Evolutionary conservation across 2,329 filamentous ascomycete genomes (phyloP), one percentile per base, ranked within the genome.

Genomic region (Truncatella angustata): DNA sequence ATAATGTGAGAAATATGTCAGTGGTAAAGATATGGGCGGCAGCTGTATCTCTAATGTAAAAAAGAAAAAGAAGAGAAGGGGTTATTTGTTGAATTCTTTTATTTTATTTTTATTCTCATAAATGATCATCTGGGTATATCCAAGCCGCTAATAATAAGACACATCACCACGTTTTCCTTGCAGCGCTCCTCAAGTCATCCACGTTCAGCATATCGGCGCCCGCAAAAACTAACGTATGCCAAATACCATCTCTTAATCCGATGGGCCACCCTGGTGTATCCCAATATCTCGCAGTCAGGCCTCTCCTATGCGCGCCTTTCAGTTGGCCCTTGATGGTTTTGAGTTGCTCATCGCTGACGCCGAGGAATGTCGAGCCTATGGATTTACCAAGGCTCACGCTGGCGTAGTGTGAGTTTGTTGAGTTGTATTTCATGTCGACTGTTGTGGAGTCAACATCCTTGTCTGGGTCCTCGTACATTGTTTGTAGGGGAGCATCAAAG

Each of bases 401-500:
- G 11, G 84, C 83, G 63, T 86, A 86, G 63, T 80, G 79, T 2
- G 79, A 84, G 58, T 84, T 86, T 7, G 67, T 66, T 3, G 61
- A 53, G 58, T 72, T 75, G 66, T 78, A 82, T 7, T 20, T 39
- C 32, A 49, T 26, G 32, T 54, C 21, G 18, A 43, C 53, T 3
- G 42, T 26, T 5, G 49, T 42, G 40, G 44, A 30, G 23, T 20
- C 50, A 5, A 52, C 51, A 20, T 47, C 47, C 10, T 51, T 39
- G 18, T 65, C 70, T 58, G 69, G 68, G 65, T 65, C 75, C 62
- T 58, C 64, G 53, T 62, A 65, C 47, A 66, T 55, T 2, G 69
- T 61, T 51, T 74, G 66, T 0, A 88, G 72, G 0, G 85, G 85
- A 0, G 85, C 86, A 58, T 89, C 86, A 61, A 84, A 85, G 66